phyloP scores from a whole-genome alignment of 2,329 filamentous ascomycete genomes.

The Calonectria henricotiae region DNA sequence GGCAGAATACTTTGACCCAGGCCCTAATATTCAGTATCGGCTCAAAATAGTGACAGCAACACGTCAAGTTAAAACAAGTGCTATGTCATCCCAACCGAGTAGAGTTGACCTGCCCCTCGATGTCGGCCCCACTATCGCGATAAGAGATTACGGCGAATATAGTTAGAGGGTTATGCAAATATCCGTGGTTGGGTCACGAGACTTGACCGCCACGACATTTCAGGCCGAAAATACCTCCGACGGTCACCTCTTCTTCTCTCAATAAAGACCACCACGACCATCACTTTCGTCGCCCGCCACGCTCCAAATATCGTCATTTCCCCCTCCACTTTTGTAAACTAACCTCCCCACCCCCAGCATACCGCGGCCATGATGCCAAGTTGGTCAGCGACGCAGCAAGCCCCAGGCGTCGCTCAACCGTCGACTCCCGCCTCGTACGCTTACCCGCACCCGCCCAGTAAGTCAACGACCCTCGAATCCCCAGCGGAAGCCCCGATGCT shows the following conservation, averaged over 20 bases:
- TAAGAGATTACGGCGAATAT: constrained; percentile 32
- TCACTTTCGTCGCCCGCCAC: constrained; percentile 36
- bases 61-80: constrained; percentile 31
- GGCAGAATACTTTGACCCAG: constrained; percentile 9
- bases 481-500: constrained; percentile 41
- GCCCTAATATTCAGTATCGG: constrained; percentile 22
- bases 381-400: constrained; percentile 59
- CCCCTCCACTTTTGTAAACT: constrained; percentile 45
- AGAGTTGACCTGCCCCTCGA: constrained; percentile 39
- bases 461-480: constrained; percentile 45
- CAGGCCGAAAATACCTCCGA: constrained; percentile 50
- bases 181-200: constrained; percentile 48
- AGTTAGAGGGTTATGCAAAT: constrained; percentile 24
- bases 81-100: constrained; percentile 37
- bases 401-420: constrained; percentile 62
- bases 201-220: constrained; percentile 50
- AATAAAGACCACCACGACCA: constrained; percentile 35
- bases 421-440: constrained; percentile 57
- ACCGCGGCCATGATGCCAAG: constrained; percentile 57
- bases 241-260: constrained; percentile 35
- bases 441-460: constrained; percentile 61
- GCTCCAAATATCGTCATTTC: constrained; percentile 41
- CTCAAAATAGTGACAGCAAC: constrained; percentile 21
- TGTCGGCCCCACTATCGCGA: constrained; percentile 44
- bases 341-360: constrained; percentile 47